These are phyloP conservation scores for Alloteropsis semialata DNA, from an alignment of 176 grass and related monocot genomes.

Conservation along the genomic window DNA sequence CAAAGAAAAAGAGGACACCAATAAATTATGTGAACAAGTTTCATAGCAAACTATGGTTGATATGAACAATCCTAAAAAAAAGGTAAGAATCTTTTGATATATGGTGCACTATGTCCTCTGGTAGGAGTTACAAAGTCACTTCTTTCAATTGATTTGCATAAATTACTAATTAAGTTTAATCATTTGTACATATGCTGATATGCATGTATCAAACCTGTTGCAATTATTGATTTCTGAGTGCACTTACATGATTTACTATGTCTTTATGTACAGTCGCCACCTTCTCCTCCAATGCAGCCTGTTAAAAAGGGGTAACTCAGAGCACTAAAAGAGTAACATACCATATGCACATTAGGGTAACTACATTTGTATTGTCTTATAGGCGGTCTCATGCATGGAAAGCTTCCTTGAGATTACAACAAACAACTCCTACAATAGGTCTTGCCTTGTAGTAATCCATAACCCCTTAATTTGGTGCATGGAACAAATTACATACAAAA, in stretches of 20 bases:
- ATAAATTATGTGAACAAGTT: slow-evolving; percentile 4
- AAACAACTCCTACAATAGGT: too few relatives aligned
- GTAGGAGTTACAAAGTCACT: neutral
- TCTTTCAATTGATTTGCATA: neutral
- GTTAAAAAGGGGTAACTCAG: slow-evolving; percentile 33
- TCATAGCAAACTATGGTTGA: neutral
- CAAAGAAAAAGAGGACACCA: slow-evolving; percentile 7
- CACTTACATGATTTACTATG: slow-evolving; percentile 80
- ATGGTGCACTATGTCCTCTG: neutral
- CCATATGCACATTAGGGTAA: neutral
- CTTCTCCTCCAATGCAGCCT: slow-evolving; percentile 76
- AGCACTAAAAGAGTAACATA: slow-evolving; percentile 16
- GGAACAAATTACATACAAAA: too few relatives aligned
- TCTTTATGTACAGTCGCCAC: slow-evolving; percentile 54
- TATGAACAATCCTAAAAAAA: neutral
- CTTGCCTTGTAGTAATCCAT: too few relatives aligned
- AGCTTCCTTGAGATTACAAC: neutral
- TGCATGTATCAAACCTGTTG: neutral
- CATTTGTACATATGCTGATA: slow-evolving; percentile 5
- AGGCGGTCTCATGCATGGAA: neutral
- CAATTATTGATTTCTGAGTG: slow-evolving; percentile 12
- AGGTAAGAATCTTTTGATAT: neutral
- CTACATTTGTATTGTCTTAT: neutral
- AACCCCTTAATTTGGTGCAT: too few relatives aligned
- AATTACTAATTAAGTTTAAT: neutral